Percentiles rank a stretch among this genome's conserved stretches.
Evolutionary conservation across 1,284 basidiomycete genomes (phyloP).

Genomic region (Tilletia caries): DNA sequence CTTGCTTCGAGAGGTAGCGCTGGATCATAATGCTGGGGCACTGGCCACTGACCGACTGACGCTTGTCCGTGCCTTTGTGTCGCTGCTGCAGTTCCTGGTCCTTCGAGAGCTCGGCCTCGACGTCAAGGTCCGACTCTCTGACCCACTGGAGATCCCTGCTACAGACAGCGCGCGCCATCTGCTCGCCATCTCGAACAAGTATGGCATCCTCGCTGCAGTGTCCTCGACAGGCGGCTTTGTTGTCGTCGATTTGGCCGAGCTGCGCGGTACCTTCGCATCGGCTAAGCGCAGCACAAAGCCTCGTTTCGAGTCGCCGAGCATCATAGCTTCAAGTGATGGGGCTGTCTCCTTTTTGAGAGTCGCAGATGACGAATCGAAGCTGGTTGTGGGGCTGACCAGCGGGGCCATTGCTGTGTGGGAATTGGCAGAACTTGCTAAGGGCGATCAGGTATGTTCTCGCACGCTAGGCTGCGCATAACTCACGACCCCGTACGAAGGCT

Average conservation of each 20-base stretch:
- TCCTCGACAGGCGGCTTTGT: background rate
- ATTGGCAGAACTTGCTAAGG: constrained; percentile 1
- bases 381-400: background rate
- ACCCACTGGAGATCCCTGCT: constrained; percentile 3
- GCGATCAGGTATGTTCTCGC: constrained; percentile 10
- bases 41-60: too few species aligned
- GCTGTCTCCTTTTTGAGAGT: background rate
- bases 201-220: constrained; percentile 2
- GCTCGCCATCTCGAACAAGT: background rate
- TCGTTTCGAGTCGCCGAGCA: background rate
- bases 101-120: constrained; percentile 5
- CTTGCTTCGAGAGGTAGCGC: background rate
- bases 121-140: constrained; percentile 2
- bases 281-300: constrained; percentile 7
- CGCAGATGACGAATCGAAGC: background rate
- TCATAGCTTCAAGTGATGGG: background rate
- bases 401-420: constrained; percentile 1
- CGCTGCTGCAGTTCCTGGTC: background rate
- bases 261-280: background rate
- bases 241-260: constrained; percentile 3
- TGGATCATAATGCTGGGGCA: background rate
- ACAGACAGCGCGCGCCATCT: background rate
- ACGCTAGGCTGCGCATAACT: too few species aligned
- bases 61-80: background rate
- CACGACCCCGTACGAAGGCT: too few species aligned